These are phyloP conservation scores for Rhododendron henanense DNA, from an alignment of 148 eudicot genomes.

Conservation along the genomic window DNA sequence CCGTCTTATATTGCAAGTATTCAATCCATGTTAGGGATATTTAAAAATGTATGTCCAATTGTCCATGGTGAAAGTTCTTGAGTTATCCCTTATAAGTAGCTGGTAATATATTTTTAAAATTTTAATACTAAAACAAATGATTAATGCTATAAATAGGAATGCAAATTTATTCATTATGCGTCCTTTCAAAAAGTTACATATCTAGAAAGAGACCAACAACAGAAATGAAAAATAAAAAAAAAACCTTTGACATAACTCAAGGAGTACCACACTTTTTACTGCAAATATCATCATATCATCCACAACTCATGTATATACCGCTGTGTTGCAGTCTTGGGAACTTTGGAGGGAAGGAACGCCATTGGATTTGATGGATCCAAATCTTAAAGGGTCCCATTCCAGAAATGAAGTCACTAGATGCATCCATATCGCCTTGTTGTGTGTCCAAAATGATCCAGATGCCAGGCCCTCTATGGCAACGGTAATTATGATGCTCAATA, in stretches of 20 bases:
- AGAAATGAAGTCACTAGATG: constrained; percentile 33
- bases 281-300: background rate
- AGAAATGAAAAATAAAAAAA: background rate
- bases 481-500: constrained; percentile 24
- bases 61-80: too few relatives aligned
- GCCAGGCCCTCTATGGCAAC: constrained; percentile 40
- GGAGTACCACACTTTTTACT: background rate
- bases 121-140: too few relatives aligned
- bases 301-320: background rate
- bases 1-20: too few relatives aligned
- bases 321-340: constrained; percentile 25
- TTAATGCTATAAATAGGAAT: background rate
- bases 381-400: constrained; percentile 13
- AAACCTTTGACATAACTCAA: background rate
- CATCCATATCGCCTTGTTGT: constrained; percentile 29
- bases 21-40: too few relatives aligned
- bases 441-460: constrained; percentile 31
- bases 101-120: too few relatives aligned
- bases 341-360: constrained; percentile 18
- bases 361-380: constrained; percentile 27
- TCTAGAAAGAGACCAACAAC: background rate
- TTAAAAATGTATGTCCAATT: too few relatives aligned
- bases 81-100: too few relatives aligned
- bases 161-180: background rate
- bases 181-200: background rate